Evolutionary conservation across 345 rosid genomes (phyloP).

Genomic region (Noccaea bulbosa): DNA sequence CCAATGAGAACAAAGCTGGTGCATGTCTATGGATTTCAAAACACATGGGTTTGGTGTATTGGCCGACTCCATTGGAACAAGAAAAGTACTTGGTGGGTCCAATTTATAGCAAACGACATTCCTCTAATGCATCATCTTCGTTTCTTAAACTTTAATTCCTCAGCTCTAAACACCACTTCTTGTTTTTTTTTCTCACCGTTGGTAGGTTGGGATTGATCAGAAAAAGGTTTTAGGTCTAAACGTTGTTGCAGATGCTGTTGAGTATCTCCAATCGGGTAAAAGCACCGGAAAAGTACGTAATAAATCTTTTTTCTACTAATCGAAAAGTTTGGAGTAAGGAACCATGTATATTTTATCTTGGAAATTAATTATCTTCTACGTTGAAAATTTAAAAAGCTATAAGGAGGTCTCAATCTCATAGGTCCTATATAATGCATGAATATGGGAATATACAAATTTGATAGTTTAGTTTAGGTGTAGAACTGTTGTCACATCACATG

Average conservation of each 20-base stretch:
- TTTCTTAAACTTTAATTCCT: too few relatives aligned
- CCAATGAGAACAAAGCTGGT: too few relatives aligned
- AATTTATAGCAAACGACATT: too few relatives aligned
- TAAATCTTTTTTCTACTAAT: not conserved
- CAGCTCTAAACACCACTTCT: not conserved
- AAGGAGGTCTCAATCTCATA: not conserved
- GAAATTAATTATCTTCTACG: not conserved
- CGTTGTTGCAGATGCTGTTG: constrained; percentile 87
- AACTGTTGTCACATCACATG: not conserved
- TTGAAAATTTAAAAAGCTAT: not conserved
- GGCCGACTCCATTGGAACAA: too few relatives aligned
- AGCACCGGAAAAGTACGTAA: constrained; percentile 84
- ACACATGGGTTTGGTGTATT: too few relatives aligned
- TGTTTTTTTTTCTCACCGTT: not conserved
- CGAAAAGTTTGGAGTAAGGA: constrained; percentile 1
- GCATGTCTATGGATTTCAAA: too few relatives aligned
- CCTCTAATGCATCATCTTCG: too few relatives aligned
- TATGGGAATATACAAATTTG: not conserved
- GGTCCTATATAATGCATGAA: not conserved
- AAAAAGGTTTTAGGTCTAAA: constrained; percentile 67
- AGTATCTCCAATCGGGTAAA: constrained; percentile 93
- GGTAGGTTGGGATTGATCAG: constrained; percentile 75
- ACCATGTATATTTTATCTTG: not conserved
- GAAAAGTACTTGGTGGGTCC: too few relatives aligned
- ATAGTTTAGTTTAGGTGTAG: not conserved